Evolutionary conservation across 1,284 basidiomycete genomes (phyloP).

Genomic region (Cutaneotrichosporon spelunceum): DNA sequence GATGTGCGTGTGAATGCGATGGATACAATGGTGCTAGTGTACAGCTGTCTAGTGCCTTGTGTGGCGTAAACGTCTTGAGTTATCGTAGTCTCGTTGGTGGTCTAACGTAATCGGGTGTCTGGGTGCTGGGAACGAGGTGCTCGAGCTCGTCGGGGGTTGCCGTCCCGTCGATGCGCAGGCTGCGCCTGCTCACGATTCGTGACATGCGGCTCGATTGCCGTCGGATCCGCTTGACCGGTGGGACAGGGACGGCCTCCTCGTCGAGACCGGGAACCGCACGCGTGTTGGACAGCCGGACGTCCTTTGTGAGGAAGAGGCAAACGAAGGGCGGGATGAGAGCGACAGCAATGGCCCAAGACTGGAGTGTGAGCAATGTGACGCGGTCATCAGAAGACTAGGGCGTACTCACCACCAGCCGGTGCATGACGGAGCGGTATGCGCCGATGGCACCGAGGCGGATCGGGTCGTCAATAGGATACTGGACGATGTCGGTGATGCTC

Average conservation of each 20-base stretch:
- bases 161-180: slow-evolving; percentile 2
- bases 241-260: neutral
- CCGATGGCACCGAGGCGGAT: slow-evolving; percentile 60
- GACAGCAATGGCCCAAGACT: slow-evolving; percentile 40
- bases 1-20: slow-evolving; percentile 2
- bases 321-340: slow-evolving; percentile 50
- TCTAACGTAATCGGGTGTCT: slow-evolving; percentile 5
- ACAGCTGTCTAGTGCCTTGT: too few species aligned
- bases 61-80: too few species aligned
- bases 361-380: neutral
- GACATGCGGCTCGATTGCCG: slow-evolving; percentile 4
- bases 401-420: slow-evolving; percentile 34
- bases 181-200: slow-evolving; percentile 5
- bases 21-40: slow-evolving; percentile 6
- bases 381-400: neutral
- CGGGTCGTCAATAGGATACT: slow-evolving; percentile 57
- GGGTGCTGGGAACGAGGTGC: neutral
- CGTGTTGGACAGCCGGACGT: slow-evolving; percentile 52
- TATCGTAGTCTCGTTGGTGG: neutral
- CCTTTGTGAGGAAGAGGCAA: slow-evolving; percentile 46
- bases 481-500: slow-evolving; percentile 56
- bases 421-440: slow-evolving; percentile 51
- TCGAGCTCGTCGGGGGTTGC: slow-evolving; percentile 10
- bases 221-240: neutral
- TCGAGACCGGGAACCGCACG: slow-evolving; percentile 48